Percentiles rank a stretch among this genome's conserved stretches.
Conservation (phyloP, 2,329 filamentous ascomycete genomes). For the Coniochaeta sp. region DNA sequence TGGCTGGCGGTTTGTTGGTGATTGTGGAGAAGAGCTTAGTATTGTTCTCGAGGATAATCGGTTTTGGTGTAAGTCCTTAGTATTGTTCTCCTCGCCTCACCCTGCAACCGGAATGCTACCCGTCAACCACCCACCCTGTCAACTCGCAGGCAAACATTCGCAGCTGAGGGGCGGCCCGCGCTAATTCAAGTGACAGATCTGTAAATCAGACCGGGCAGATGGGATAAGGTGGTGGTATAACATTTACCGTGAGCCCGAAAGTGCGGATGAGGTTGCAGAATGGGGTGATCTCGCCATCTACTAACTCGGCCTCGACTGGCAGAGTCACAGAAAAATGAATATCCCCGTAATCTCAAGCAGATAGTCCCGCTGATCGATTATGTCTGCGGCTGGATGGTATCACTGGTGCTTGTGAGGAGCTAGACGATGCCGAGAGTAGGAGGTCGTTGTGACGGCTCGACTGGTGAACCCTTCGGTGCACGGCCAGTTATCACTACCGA, state of each 20-base stretch:
- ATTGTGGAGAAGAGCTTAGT: slow-evolving; percentile 5
- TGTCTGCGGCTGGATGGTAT: background rate
- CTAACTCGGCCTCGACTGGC: background rate
- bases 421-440: no score
- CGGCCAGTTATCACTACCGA: no score
- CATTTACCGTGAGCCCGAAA: background rate
- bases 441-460: no score
- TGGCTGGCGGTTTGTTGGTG: background rate
- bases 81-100: slow-evolving; percentile 13
- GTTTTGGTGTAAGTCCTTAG: slow-evolving; percentile 4
- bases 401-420: background rate
- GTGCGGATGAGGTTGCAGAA: background rate
- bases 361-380: background rate
- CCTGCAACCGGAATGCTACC: slow-evolving; percentile 1
- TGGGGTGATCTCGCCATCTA: background rate
- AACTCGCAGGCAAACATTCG: background rate
- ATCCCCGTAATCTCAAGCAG: background rate
- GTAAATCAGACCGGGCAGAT: background rate
- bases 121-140: background rate
- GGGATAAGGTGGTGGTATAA: background rate
- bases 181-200: background rate
- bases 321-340: background rate
- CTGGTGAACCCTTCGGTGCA: no score
- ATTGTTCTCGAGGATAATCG: slow-evolving; percentile 9
- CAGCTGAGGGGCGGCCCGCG: background rate